Evolutionary conservation across 2,329 filamentous ascomycete genomes (phyloP).

Genomic region (Epichloe typhina): DNA sequence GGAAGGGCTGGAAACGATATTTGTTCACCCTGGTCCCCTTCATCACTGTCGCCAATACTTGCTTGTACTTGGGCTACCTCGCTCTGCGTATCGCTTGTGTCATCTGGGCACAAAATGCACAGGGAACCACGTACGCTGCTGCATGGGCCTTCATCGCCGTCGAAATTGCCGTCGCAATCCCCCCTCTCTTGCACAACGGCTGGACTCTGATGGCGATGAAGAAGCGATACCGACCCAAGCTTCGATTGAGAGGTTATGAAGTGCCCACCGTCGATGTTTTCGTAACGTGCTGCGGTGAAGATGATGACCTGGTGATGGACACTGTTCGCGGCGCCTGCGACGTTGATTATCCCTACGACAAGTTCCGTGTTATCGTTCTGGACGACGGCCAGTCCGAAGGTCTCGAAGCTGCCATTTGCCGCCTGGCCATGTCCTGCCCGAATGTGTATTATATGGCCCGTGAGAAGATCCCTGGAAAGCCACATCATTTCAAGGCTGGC

Average conservation of each 20-base stretch:
- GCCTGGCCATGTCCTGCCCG: slow-evolving; percentile 25
- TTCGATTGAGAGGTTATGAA: slow-evolving; percentile 34
- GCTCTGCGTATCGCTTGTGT: slow-evolving; percentile 38
- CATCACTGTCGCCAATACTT: slow-evolving; percentile 26
- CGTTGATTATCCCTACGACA: slow-evolving; percentile 39
- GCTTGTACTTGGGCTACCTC: slow-evolving; percentile 36
- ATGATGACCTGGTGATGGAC: slow-evolving; percentile 41
- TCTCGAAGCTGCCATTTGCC: slow-evolving; percentile 26
- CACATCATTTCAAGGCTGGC: slow-evolving; percentile 49
- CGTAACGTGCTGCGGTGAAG: slow-evolving; percentile 44
- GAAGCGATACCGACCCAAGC: slow-evolving; percentile 37
- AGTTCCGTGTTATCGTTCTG: slow-evolving; percentile 40
- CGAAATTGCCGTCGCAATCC: slow-evolving; percentile 39
- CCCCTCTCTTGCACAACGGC: slow-evolving; percentile 40
- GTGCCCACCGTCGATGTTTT: slow-evolving; percentile 44
- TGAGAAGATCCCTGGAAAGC: slow-evolving; percentile 32
- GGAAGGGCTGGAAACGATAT: slow-evolving; percentile 29
- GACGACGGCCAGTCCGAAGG: slow-evolving; percentile 38
- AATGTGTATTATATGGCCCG: slow-evolving; percentile 42
- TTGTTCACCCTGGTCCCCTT: slow-evolving; percentile 25
- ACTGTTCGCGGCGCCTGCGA: slow-evolving; percentile 41
- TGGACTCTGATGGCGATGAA: slow-evolving; percentile 46
- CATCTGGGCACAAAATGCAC: slow-evolving; percentile 32
- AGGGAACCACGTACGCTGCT: slow-evolving; percentile 27
- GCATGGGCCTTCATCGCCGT: slow-evolving; percentile 46